Base-by-base conservation (phyloP, 2,329 filamentous ascomycete genomes). In the Aspergillus sojae region DNA sequence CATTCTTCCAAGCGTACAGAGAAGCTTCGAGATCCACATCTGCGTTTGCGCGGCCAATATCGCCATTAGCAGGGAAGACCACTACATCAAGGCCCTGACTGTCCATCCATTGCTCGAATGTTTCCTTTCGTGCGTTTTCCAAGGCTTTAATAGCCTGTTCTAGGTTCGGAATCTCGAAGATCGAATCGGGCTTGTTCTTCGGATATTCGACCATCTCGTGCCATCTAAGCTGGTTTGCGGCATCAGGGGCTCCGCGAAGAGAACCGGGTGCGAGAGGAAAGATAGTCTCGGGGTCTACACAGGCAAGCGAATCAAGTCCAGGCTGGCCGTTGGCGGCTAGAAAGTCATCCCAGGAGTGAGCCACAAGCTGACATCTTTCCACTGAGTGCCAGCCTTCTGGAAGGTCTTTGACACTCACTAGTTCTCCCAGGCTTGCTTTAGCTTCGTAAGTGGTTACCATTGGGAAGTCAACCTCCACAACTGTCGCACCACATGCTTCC, bases 71-170 rank as follows among this genome's bases (percentile, higher is more conserved):
- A 0, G 85, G 85, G 60, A 84, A 85, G 0, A 80, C 82, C 1
- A 86, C 75, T 5, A 77, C 73, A 64, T 86, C 82, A 14, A 84
- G 74, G 0, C 69, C 68, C 4, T 77, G 64, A 0, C 55, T 50
- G n/a, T 79, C 75, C 73, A 86, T 79, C 81, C 82, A 87, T 43
- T 82, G 78, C 57, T 86, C 84, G 0, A 84, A 69, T n/a, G 83
- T 80, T 14, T 75, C 72, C 64, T 83, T 83, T 4, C 84, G 80
- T 63, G 81, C 79, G 1, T 72, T 75, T 72, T 87, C 84, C 0
- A 87, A 77, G 0, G 79, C 78, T 23, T 75, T 69, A 0, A 86
- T 67, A 0, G 82, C 83, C 26, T 69, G 68, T 12, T 66, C 56
- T 26, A 86, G 72, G 0, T 80, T 79, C 0, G 79, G 72, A 0